Percentiles rank a stretch among this genome's conserved stretches.
These are phyloP conservation scores for Candida easanensis DNA, from an alignment of 805 yeast genomes.

Conservation along the genomic window DNA sequence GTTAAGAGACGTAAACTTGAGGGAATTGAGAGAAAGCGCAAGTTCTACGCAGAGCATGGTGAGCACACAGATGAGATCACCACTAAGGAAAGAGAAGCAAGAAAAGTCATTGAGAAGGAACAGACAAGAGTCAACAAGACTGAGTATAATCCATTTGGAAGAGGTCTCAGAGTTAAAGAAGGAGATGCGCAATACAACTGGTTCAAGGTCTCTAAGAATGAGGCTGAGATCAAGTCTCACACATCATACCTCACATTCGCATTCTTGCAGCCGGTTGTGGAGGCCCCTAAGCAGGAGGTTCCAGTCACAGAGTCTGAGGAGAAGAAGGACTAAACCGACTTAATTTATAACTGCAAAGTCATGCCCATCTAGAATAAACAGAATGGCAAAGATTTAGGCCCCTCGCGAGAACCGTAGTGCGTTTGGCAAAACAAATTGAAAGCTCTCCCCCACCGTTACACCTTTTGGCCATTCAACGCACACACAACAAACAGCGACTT, in stretches of 20 bases:
- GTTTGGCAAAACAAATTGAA: too few relatives aligned
- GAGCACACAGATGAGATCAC: slow-evolving; percentile 23
- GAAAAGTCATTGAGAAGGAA: slow-evolving; percentile 24
- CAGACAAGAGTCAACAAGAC: slow-evolving; percentile 35
- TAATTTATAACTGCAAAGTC: too few relatives aligned
- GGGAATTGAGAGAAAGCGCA: slow-evolving; percentile 55
- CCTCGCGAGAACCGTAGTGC: too few relatives aligned
- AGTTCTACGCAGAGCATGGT: slow-evolving; percentile 29
- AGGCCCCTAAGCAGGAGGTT: neutral
- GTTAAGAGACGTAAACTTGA: slow-evolving; percentile 68
- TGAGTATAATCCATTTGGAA: slow-evolving; percentile 91
- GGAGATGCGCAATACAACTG: slow-evolving; percentile 82
- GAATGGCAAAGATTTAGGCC: too few relatives aligned
- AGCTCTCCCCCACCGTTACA: too few relatives aligned
- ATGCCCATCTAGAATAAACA: too few relatives aligned
- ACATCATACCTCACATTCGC: slow-evolving; percentile 96
- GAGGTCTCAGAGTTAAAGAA: slow-evolving; percentile 78
- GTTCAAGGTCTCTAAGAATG: slow-evolving; percentile 81
- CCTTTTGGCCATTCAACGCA: too few relatives aligned
- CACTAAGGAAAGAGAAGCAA: slow-evolving; percentile 25
- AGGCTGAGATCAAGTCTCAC: slow-evolving; percentile 85
- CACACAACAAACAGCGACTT: too few relatives aligned
- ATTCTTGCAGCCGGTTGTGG: slow-evolving; percentile 31
- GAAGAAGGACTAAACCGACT: too few relatives aligned
- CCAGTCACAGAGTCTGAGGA: neutral